Conservation (phyloP, 2,329 filamentous ascomycete genomes). For the Fonsecaea pedrosoi region DNA sequence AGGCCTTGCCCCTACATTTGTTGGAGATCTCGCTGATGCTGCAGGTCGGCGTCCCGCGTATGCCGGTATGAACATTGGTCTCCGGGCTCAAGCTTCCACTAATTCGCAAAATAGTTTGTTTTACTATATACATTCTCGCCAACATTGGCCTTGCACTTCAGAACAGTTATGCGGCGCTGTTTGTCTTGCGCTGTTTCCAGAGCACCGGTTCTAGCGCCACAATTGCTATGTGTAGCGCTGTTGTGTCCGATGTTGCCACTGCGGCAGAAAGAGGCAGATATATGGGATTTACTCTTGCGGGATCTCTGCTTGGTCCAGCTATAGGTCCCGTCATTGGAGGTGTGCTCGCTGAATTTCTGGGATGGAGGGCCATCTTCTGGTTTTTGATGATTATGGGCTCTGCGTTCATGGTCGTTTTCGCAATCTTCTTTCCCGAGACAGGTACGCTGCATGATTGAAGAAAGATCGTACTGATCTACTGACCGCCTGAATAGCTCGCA, state of each 20-base stretch:
- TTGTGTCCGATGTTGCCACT: conserved; percentile 50
- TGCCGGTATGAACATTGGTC: conserved; percentile 41
- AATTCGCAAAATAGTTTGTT: conserved; percentile 44
- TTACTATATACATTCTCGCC: conserved; percentile 52
- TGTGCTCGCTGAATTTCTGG: conserved; percentile 51
- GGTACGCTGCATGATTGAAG: conserved; percentile 21
- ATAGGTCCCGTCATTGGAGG: conserved; percentile 56
- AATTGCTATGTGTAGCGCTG: conserved; percentile 50
- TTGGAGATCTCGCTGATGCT: conserved; percentile 60
- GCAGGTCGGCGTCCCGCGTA: conserved; percentile 60
- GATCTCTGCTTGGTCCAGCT: conserved; percentile 51
- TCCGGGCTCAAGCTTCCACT: neutral
- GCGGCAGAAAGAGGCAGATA: conserved; percentile 50
- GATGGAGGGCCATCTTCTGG: conserved; percentile 63
- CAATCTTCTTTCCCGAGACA: conserved; percentile 49
- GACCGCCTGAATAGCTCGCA: conserved; percentile 35
- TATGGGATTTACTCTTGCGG: conserved; percentile 49
- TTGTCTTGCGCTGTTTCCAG: conserved; percentile 50
- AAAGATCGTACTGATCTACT: neutral
- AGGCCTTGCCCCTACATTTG: conserved; percentile 60
- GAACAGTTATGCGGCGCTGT: conserved; percentile 47
- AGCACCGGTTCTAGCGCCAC: conserved; percentile 47
- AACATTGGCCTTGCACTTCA: conserved; percentile 53
- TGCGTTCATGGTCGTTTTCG: conserved; percentile 41
- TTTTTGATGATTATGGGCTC: conserved; percentile 59